phyloP scores from a whole-genome alignment of 169 alveolate genomes.

The Theileria orientalis region DNA sequence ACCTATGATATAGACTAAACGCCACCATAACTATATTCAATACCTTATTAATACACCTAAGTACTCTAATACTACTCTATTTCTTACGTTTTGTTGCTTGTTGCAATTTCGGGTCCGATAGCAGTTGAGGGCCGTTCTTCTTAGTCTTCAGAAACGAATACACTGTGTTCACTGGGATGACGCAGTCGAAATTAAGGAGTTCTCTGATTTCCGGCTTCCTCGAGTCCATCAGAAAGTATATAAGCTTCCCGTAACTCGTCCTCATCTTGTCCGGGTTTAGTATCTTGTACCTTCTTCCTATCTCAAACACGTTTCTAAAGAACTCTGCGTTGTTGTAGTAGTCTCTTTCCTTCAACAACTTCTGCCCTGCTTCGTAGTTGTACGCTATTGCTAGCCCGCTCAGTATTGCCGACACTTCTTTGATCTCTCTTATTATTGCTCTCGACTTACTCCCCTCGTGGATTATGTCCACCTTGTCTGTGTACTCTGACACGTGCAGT shows the following conservation, averaged over 20 bases:
- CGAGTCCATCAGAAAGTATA: constrained; percentile 88
- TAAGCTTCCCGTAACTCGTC: constrained; percentile 84
- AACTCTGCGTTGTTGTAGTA: constrained; percentile 78
- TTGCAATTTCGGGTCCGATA: constrained; percentile 80
- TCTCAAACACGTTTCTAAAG: constrained; percentile 84
- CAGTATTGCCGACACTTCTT: constrained; percentile 85
- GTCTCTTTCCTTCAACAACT: constrained; percentile 77
- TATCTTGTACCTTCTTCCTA: constrained; percentile 88
- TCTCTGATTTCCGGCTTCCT: constrained; percentile 81
- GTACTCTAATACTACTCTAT: no score
- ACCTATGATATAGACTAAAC: no score
- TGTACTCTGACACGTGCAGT: constrained; percentile 85
- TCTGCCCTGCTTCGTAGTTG: constrained; percentile 87
- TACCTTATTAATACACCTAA: no score
- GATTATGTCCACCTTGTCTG: constrained; percentile 83
- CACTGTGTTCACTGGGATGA: constrained; percentile 83
- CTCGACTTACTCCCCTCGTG: constrained; percentile 76
- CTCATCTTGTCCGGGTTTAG: constrained; percentile 90
- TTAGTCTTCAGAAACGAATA: constrained; percentile 75
- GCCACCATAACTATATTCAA: no score
- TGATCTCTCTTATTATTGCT: constrained; percentile 78
- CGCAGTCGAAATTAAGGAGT: constrained; percentile 80
- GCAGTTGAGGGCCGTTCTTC: constrained; percentile 78
- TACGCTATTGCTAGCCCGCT: constrained; percentile 88
- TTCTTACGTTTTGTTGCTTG: constrained; percentile 80